Conservation (phyloP, 305 asterid species). For the Petunia hybrid region DNA sequence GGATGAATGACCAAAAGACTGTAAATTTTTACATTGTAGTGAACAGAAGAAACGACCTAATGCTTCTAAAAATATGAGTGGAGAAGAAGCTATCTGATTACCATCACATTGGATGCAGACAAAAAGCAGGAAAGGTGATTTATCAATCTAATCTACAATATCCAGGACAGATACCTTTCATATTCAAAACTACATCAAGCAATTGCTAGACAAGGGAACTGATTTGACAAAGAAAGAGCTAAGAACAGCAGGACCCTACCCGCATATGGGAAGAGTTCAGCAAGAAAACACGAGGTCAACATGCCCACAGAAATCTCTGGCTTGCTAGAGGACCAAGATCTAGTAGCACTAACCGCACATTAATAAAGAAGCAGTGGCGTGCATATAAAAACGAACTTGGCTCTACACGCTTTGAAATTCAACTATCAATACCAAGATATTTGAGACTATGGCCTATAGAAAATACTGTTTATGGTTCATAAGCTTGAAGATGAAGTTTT, state of each 20-base stretch:
- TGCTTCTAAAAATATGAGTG: background rate
- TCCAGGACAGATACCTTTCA: background rate
- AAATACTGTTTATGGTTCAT: background rate
- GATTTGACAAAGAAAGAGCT: background rate
- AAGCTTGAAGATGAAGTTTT: background rate
- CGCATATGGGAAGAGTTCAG: background rate
- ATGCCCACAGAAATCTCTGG: background rate
- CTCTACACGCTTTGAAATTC: background rate
- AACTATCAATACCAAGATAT: background rate
- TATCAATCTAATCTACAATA: background rate
- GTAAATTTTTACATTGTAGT: background rate
- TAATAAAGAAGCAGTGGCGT: no score
- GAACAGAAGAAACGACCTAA: background rate
- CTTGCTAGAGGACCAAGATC: background rate
- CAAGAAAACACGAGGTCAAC: background rate
- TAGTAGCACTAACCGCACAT: no score
- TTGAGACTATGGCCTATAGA: background rate
- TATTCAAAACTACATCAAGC: background rate
- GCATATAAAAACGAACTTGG: background rate
- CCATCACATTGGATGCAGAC: conserved; percentile 18
- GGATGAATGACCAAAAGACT: background rate
- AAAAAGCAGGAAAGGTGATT: background rate
- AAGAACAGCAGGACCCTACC: background rate
- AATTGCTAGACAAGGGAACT: background rate
- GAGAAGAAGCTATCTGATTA: background rate